phyloP scores from a whole-genome alignment of 2,329 filamentous ascomycete species.

The Mycosphaerelloides madeirae region DNA sequence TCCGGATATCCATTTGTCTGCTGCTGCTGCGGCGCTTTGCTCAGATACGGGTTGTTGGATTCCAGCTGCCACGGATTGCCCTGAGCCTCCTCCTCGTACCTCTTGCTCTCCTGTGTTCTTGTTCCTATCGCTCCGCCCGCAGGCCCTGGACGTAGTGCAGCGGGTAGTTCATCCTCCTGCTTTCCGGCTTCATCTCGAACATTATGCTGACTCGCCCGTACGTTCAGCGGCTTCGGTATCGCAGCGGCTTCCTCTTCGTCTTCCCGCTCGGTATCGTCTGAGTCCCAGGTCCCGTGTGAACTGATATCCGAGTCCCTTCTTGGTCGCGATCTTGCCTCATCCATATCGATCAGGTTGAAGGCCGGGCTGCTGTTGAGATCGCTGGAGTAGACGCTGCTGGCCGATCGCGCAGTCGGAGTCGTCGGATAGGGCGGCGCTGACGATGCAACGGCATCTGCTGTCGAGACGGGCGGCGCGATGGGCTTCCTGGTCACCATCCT shows the following conservation, averaged over 20 bases:
- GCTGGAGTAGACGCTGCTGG: conserved; percentile 31
- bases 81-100: conserved; percentile 23
- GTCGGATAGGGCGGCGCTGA: conserved; percentile 43
- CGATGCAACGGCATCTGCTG: conserved; percentile 35
- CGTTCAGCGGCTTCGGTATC: conserved; percentile 27
- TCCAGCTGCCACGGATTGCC: conserved; percentile 27
- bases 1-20: conserved; percentile 24
- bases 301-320: conserved; percentile 34
- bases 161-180: conserved; percentile 23
- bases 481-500: conserved; percentile 45
- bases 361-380: conserved; percentile 35
- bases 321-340: conserved; percentile 23
- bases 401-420: conserved; percentile 33
- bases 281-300: conserved; percentile 35
- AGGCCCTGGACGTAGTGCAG: conserved; percentile 25
- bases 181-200: conserved; percentile 11
- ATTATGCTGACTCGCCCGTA: conserved; percentile 23
- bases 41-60: conserved; percentile 21
- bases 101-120: conserved; percentile 13
- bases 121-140: conserved; percentile 10
- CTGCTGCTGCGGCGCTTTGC: conserved; percentile 12
- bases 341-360: conserved; percentile 37
- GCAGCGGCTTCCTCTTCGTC: conserved; percentile 19
- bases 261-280: conserved; percentile 19
- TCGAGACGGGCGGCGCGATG: conserved; percentile 35